Conservation (phyloP, 2,329 filamentous ascomycete species). For the Coleophoma eucalyptorum region DNA sequence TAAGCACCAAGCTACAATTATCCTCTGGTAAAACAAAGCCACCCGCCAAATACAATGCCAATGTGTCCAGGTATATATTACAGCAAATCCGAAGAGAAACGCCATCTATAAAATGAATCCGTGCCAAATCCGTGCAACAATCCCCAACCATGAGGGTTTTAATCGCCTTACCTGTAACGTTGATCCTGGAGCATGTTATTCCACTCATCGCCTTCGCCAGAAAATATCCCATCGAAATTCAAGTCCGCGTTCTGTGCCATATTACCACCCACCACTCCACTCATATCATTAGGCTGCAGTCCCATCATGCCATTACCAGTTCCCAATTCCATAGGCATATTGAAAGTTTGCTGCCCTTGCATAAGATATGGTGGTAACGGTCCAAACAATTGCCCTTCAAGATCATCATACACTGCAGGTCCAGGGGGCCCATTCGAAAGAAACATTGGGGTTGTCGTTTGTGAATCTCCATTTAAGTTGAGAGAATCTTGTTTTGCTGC, state of each 20-base stretch:
- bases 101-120: not conserved
- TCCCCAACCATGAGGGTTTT: not conserved
- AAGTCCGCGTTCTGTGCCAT: conserved; percentile 15
- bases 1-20: too few species aligned
- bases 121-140: not conserved
- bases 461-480: conserved; percentile 4
- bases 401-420: conserved; percentile 44
- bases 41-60: too few species aligned
- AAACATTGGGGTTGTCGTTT: conserved; percentile 14
- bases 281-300: conserved; percentile 13
- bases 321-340: conserved; percentile 10
- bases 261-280: conserved; percentile 11
- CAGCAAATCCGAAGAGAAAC: not conserved
- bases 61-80: too few species aligned
- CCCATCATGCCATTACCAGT: conserved; percentile 9
- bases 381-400: conserved; percentile 70
- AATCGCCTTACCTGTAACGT: conserved; percentile 7
- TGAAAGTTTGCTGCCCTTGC: conserved; percentile 19
- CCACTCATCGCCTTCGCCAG: conserved; percentile 20
- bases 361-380: conserved; percentile 66
- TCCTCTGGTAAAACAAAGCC: too few species aligned
- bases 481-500: conserved; percentile 27
- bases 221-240: conserved; percentile 22
- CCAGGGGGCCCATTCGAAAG: conserved; percentile 21
- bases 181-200: conserved; percentile 15